phyloP scores from a whole-genome alignment of 495 filamentous ascomycete genomes.

The Stereocaulon alpinum region DNA sequence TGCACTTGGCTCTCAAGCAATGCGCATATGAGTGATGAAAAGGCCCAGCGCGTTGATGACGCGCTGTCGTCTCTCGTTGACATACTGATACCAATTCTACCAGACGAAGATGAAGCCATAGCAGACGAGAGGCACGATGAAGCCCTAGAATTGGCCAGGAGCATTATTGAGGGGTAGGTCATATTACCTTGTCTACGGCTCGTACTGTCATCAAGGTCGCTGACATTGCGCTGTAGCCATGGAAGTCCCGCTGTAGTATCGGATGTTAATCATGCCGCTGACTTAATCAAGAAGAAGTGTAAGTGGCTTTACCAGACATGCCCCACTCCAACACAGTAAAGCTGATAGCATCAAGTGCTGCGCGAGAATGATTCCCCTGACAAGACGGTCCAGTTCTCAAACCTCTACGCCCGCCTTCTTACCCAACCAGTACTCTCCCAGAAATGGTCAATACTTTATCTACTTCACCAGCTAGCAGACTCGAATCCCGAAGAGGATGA shows the following conservation, averaged over 20 bases:
- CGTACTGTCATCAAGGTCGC: conserved; percentile 4
- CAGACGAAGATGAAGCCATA: conserved; percentile 36
- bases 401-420: conserved; percentile 76
- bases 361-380: conserved; percentile 64
- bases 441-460: conserved; percentile 92
- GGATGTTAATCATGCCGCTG: conserved; percentile 80
- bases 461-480: conserved; percentile 72
- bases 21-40: conserved; percentile 25
- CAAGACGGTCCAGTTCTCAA: conserved; percentile 77
- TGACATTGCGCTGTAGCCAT: conserved; percentile 19
- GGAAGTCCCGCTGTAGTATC: conserved; percentile 53
- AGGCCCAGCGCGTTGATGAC: conserved; percentile 39
- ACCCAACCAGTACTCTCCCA: conserved; percentile 83
- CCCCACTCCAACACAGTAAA: not conserved
- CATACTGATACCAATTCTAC: conserved; percentile 35
- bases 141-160: conserved; percentile 38
- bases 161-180: conserved; percentile 29
- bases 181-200: not conserved
- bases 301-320: conserved; percentile 6
- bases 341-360: conserved; percentile 42
- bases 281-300: conserved; percentile 78
- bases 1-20: conserved; percentile 4
- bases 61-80: conserved; percentile 47
- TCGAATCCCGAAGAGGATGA: conserved; percentile 33
- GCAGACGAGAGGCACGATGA: conserved; percentile 38